A percentile compares a stretch with the other conserved stretches of the same genome.
phyloP scores from a whole-genome alignment of 129 eudicot species.

The Arctium minus region DNA sequence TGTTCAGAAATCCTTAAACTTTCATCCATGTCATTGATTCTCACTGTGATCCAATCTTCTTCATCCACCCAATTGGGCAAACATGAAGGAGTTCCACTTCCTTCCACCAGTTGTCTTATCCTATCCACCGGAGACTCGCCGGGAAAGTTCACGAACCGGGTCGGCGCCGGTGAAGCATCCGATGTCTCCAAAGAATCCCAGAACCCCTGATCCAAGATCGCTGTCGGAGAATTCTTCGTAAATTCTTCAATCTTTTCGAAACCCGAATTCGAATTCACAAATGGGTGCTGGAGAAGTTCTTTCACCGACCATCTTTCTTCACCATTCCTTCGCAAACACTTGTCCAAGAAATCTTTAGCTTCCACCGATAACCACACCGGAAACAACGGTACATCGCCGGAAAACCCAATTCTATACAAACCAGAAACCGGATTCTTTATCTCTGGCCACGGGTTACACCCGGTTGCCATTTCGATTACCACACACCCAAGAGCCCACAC shows the following conservation, averaged over 20 bases:
- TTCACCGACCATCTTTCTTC: conserved; percentile 54
- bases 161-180: conserved; percentile 15
- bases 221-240: conserved; percentile 48
- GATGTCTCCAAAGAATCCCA: conserved; percentile 54
- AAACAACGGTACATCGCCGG: conserved; percentile 54
- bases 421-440: conserved; percentile 53
- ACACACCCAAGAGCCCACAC: conserved; percentile 88
- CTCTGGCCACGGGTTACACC: conserved; percentile 70
- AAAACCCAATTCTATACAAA: conserved; percentile 53
- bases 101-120: conserved; percentile 38
- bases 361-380: conserved; percentile 52
- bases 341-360: conserved; percentile 50
- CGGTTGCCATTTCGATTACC: conserved; percentile 75
- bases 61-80: conserved; percentile 55
- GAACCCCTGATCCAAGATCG: conserved; percentile 59
- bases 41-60: conserved; percentile 66
- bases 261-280: conserved; percentile 26
- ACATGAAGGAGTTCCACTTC: conserved; percentile 18
- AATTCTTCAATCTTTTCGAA: conserved; percentile 17
- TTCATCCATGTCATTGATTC: conserved; percentile 38
- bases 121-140: conserved; percentile 40
- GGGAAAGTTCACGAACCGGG: not conserved
- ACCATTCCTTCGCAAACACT: conserved; percentile 48
- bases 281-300: conserved; percentile 57
- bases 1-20: not conserved